Base-by-base conservation (phyloP, 306 rosid species). In the Heteromeles arbutifolia region DNA sequence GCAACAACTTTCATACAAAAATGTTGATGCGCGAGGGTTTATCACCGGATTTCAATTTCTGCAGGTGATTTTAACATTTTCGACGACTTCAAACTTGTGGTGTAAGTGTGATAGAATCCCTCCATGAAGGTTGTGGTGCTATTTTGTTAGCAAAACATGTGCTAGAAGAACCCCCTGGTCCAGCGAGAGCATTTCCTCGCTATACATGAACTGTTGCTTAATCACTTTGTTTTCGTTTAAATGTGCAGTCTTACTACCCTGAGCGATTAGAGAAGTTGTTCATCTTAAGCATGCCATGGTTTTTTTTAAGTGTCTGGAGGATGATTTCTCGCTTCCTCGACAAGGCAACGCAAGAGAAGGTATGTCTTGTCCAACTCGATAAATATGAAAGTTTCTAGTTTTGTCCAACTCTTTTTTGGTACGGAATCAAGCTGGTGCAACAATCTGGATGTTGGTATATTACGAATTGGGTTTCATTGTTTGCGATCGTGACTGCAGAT, bases 271-370 rank as follows among this genome's bases (percentile, higher is more conserved):
- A 85, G 4, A 94, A 85, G 82, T 85, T 85, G 66, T 94, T 79
- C 83, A 76, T 94, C 74, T 69, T 94, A 75, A 58, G 85, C 83
- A 94, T 94, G 98, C 97, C 97, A 14, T 71, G 92, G 77, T 94
- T 94, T 82, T 94, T 94, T 67, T 90, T 87, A 45, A 90, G 96
- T 45, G 93, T 94, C 76, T 94, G 98, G 98, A 92, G 84, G 85
- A 28, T 94, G 80, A 85, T 94, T 79, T 94, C 88, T 74, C 85
- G 90, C 66, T 94, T 94, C 81, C 88, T 94, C 7, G 96, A 94
- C 67, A 94, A 86, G 88, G 90, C 88, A 66, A 94, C 97, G 22
- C 79, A 80, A 26, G 91, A 87, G 76, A 94, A 94, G 98, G 97
- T 94, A 80, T 56, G 8, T 2, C 26, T 1, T 3, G 8, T 11